A percentile compares a stretch with the other conserved stretches of the same genome.
Evolutionary conservation across 1,139 yeast genomes (phyloP).

Genomic region (Blastobotrys illinoisensis): DNA sequence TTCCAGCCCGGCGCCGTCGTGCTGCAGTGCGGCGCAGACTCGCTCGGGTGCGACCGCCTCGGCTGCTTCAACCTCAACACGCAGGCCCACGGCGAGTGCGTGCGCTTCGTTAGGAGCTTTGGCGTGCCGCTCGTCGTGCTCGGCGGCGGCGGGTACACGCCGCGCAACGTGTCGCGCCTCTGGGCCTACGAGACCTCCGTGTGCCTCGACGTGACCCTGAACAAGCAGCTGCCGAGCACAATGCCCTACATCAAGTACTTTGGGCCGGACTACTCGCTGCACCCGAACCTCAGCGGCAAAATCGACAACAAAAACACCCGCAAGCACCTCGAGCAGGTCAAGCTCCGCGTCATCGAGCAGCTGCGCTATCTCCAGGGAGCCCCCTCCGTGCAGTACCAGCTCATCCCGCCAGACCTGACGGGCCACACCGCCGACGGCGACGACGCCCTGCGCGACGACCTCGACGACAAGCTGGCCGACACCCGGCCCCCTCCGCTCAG

Average conservation of each 20-base stretch:
- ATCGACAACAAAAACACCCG: slow-evolving; percentile 83
- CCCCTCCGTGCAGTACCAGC: slow-evolving; percentile 90
- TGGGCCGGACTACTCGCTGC: slow-evolving; percentile 87
- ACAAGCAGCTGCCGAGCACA: slow-evolving; percentile 67
- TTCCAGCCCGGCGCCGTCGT: slow-evolving; percentile 90
- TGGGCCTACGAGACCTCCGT: slow-evolving; percentile 96
- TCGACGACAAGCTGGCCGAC: slow-evolving; percentile 14
- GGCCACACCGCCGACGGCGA: slow-evolving; percentile 63
- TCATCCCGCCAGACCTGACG: slow-evolving; percentile 77
- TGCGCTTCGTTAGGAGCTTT: slow-evolving; percentile 75
- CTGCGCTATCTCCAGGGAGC: slow-evolving; percentile 80
- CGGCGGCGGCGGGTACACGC: slow-evolving; percentile 98
- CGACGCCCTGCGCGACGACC: slow-evolving; percentile 31
- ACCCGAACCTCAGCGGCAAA: slow-evolving; percentile 84
- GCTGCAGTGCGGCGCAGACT: slow-evolving; percentile 96
- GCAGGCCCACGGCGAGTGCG: slow-evolving; percentile 93
- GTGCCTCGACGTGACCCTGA: slow-evolving; percentile 70
- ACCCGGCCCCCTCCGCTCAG: too few relatives aligned
- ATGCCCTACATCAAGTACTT: slow-evolving; percentile 84
- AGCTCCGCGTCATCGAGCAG: slow-evolving; percentile 73
- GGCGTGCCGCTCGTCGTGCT: slow-evolving; percentile 84
- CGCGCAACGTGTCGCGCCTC: slow-evolving; percentile 85
- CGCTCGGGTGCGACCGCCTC: slow-evolving; percentile 84
- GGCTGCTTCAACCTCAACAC: slow-evolving; percentile 92
- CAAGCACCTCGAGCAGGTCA: slow-evolving; percentile 76